Percentiles rank a stretch among this genome's conserved stretches.
Conservation (phyloP, 116 monocot genomes). For the Papilionanthe hybrid region DNA sequence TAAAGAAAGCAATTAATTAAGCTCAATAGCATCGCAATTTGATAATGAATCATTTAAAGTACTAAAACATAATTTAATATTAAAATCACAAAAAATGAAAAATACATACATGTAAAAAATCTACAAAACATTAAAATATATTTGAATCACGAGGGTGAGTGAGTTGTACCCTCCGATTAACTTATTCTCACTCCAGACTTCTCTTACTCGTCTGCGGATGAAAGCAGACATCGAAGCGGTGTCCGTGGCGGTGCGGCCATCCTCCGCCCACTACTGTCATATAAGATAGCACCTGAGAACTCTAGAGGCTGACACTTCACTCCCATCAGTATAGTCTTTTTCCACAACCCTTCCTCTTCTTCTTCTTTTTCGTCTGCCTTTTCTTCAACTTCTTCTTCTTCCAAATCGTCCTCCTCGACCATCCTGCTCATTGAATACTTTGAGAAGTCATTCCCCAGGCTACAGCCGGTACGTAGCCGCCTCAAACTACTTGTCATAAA, state of each 20-base stretch:
- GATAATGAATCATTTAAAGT: too few species aligned
- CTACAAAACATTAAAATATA: too few species aligned
- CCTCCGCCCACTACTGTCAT: conserved; percentile 9
- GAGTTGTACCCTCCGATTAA: too few species aligned
- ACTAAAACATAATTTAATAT: too few species aligned
- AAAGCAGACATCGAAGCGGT: conserved; percentile 3
- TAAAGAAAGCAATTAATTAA: too few species aligned
- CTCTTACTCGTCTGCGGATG: neutral
- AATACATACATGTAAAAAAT: too few species aligned
- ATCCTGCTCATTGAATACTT: neutral
- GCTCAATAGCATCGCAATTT: too few species aligned
- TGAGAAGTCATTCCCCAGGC: neutral
- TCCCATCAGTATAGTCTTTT: conserved; percentile 14
- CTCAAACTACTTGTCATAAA: neutral
- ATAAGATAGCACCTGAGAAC: conserved; percentile 13
- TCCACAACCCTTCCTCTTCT: conserved; percentile 16
- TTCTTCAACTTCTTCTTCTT: conserved; percentile 12
- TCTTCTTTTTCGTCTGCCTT: neutral
- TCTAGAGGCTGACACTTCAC: conserved; percentile 19
- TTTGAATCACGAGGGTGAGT: too few species aligned
- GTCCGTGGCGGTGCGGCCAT: conserved; percentile 3
- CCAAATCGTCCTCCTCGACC: neutral
- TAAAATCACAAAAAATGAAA: too few species aligned
- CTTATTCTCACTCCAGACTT: too few species aligned
- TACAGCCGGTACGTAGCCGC: neutral